Conservation (phyloP, 2,329 filamentous ascomycete genomes). For the Nothomitra cinnamomea region DNA sequence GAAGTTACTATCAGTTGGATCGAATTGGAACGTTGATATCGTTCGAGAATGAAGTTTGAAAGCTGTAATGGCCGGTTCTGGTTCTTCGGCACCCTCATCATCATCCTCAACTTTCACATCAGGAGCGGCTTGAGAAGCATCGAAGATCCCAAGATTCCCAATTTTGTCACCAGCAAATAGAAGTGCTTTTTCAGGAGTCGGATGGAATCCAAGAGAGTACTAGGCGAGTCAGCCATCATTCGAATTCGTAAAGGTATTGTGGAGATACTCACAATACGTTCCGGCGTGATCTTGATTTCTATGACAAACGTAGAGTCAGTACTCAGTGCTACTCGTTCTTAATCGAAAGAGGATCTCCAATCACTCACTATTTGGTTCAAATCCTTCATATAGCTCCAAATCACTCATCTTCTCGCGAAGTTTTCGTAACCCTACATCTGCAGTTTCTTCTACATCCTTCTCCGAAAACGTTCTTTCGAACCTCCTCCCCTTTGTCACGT, state of each 20-base stretch:
- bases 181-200: slow-evolving; percentile 67
- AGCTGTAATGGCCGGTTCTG: slow-evolving; percentile 67
- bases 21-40: slow-evolving; percentile 70
- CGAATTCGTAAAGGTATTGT: background rate
- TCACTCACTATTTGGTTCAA: slow-evolving; percentile 55
- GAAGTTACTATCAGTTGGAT: slow-evolving; percentile 52
- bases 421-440: slow-evolving; percentile 55
- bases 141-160: slow-evolving; percentile 78
- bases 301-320: background rate
- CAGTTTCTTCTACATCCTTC: slow-evolving; percentile 67
- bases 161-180: slow-evolving; percentile 92
- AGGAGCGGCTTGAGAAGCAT: slow-evolving; percentile 54
- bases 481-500: slow-evolving; percentile 41
- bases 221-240: background rate
- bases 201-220: slow-evolving; percentile 80
- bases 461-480: slow-evolving; percentile 72
- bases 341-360: background rate
- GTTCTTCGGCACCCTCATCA: slow-evolving; percentile 43
- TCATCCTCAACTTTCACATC: slow-evolving; percentile 35
- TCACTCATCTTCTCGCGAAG: slow-evolving; percentile 61
- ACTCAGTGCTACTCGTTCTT: background rate
- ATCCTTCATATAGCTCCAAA: slow-evolving; percentile 66
- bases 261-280: slow-evolving; percentile 37
- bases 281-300: slow-evolving; percentile 85
- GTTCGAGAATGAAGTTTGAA: slow-evolving; percentile 84